Percentiles rank a stretch among this genome's conserved stretches.
Conservation (phyloP, 257 asterid genomes). For the Lavandula angustifolia region DNA sequence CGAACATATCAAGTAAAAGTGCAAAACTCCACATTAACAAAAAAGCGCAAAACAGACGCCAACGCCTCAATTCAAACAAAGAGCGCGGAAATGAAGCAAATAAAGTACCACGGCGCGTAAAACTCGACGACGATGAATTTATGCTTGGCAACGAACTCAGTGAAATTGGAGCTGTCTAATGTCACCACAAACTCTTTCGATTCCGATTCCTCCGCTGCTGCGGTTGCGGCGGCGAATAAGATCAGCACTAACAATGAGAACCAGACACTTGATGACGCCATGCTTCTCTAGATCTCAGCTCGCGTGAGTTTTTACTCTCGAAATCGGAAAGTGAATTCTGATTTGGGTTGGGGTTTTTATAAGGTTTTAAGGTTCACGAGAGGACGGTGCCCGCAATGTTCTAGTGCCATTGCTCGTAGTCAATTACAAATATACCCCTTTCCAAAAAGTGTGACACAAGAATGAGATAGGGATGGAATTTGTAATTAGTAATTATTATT, state of each 20-base stretch:
- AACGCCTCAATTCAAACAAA: neutral
- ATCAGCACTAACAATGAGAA: constrained; percentile 29
- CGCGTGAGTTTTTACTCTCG: constrained; percentile 9
- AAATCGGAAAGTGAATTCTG: neutral
- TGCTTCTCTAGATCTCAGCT: constrained; percentile 39
- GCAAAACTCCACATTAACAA: neutral
- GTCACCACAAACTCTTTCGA: constrained; percentile 72
- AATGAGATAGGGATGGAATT: too few species aligned
- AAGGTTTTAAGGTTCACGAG: constrained; percentile 35
- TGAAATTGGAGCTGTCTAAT: constrained; percentile 72
- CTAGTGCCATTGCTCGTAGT: too few species aligned
- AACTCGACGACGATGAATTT: constrained; percentile 84
- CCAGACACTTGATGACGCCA: constrained; percentile 42
- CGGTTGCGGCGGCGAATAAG: constrained; percentile 34
- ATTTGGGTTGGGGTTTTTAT: constrained; percentile 28
- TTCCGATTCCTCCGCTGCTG: constrained; percentile 43
- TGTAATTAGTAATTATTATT: too few species aligned
- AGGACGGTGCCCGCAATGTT: neutral
- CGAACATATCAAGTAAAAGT: neutral
- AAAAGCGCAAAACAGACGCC: neutral
- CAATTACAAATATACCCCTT: too few species aligned
- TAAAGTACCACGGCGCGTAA: constrained; percentile 80
- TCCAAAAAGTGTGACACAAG: too few species aligned
- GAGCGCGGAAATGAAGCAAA: too few species aligned
- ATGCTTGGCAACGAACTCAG: constrained; percentile 68